Evolutionary conservation across 2,329 filamentous ascomycete genomes (phyloP).

Genomic region (Curvularia eragrostidis): DNA sequence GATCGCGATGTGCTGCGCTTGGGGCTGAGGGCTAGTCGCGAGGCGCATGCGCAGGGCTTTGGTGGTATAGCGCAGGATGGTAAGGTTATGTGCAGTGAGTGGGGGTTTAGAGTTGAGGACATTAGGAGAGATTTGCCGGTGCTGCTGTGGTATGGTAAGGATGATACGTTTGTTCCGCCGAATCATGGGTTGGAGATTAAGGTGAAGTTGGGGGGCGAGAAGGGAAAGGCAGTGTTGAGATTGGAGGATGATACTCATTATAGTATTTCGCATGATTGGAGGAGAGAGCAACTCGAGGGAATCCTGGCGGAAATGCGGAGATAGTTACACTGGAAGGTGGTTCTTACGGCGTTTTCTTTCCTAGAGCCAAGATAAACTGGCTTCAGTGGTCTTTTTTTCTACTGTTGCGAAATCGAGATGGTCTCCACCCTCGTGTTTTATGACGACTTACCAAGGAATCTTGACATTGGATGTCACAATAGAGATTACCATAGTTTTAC

Average conservation of each 20-base stretch:
- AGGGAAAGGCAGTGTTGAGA: constrained; percentile 32
- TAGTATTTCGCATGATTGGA: constrained; percentile 27
- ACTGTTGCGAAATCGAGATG: neutral
- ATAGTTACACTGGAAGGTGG: neutral
- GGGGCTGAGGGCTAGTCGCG: constrained; percentile 26
- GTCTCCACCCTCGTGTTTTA: too few species aligned
- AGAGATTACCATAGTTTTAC: too few species aligned
- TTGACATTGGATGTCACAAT: too few species aligned
- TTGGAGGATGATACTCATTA: constrained; percentile 48
- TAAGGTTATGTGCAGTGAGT: constrained; percentile 33
- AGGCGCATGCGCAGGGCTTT: constrained; percentile 42
- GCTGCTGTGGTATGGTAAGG: constrained; percentile 39
- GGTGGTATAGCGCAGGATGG: constrained; percentile 42
- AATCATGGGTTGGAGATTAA: constrained; percentile 46
- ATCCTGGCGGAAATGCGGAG: constrained; percentile 10
- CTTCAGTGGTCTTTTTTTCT: neutral
- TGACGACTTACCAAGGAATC: too few species aligned
- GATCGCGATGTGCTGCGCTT: constrained; percentile 33
- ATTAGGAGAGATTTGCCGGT: constrained; percentile 46
- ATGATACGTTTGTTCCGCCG: constrained; percentile 44
- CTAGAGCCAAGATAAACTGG: neutral
- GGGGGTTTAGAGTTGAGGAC: constrained; percentile 48
- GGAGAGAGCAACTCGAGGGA: constrained; percentile 27
- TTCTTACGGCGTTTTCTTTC: neutral
- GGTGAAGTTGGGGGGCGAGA: constrained; percentile 32